A percentile compares a stretch with the other conserved stretches of the same genome.
These are phyloP conservation scores for Boechera divaricarpa DNA, from an alignment of 345 rosid species.

Conservation along the genomic window DNA sequence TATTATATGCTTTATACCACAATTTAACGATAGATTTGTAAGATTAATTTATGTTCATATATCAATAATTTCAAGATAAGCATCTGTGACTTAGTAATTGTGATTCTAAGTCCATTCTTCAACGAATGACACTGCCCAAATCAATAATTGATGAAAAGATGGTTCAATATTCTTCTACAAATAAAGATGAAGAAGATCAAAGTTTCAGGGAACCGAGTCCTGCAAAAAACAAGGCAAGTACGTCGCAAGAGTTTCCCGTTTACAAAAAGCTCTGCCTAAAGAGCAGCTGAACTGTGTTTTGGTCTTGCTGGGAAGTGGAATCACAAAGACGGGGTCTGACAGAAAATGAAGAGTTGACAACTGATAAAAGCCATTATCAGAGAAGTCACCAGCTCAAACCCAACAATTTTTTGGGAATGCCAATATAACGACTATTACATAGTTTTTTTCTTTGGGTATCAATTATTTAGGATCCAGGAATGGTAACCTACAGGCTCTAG, in stretches of 20 bases:
- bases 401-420: conserved; percentile 89
- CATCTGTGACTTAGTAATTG: neutral
- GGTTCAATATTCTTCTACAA: conserved; percentile 22
- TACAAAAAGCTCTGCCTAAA: conserved; percentile 18
- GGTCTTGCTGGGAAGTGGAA: conserved; percentile 34
- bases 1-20: neutral
- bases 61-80: neutral
- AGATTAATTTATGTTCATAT: too few relatives aligned
- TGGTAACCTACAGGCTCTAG: conserved; percentile 1
- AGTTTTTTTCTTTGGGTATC: neutral
- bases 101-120: neutral
- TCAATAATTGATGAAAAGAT: neutral
- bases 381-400: conserved; percentile 82
- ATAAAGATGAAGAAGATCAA: conserved; percentile 8
- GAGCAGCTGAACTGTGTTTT: conserved; percentile 4
- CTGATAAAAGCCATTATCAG: conserved; percentile 85
- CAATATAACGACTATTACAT: conserved; percentile 44
- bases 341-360: conserved; percentile 86
- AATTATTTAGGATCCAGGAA: neutral
- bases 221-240: conserved; percentile 22
- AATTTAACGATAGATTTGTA: too few relatives aligned
- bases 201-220: conserved; percentile 4
- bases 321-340: conserved; percentile 83
- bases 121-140: neutral
- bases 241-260: conserved; percentile 18